Percentiles rank a stretch among this genome's conserved stretches.
These are phyloP conservation scores for Leavenworthia alabamica DNA, from an alignment of 345 rosid species.

Conservation along the genomic window DNA sequence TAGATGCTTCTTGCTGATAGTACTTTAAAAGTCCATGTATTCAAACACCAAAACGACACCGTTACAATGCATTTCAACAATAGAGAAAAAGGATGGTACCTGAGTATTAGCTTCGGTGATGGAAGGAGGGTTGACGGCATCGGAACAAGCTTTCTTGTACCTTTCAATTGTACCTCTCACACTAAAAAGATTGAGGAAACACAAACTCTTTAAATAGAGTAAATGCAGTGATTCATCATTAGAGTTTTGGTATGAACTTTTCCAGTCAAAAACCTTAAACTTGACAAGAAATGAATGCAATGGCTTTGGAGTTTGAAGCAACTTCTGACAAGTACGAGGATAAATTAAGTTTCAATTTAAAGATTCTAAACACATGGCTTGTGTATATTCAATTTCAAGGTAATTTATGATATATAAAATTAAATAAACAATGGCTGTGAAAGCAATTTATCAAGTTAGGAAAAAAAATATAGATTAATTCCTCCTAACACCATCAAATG, in stretches of 20 bases:
- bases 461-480: too few species aligned
- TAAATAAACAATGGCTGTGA: not conserved
- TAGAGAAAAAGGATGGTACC: slow-evolving; percentile 31
- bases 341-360: not conserved
- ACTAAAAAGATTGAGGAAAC: slow-evolving; percentile 29
- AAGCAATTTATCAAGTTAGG: not conserved
- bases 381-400: not conserved
- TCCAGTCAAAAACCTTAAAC: slow-evolving; percentile 8
- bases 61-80: not conserved
- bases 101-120: slow-evolving; percentile 81
- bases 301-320: slow-evolving; percentile 6
- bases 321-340: slow-evolving; percentile 1
- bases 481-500: too few species aligned
- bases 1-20: slow-evolving; percentile 92
- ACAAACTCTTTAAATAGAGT: not conserved
- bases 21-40: slow-evolving; percentile 35
- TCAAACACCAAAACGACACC: slow-evolving; percentile 17
- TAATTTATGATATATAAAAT: not conserved
- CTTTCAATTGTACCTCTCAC: slow-evolving; percentile 78
- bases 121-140: slow-evolving; percentile 57
- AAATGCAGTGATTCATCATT: not conserved
- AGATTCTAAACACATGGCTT: not conserved
- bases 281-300: slow-evolving; percentile 7
- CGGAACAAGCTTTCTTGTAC: slow-evolving; percentile 73
- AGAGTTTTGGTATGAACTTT: not conserved